phyloP scores from a whole-genome alignment of 495 filamentous ascomycete species.

The Penicillium robsamsonii region DNA sequence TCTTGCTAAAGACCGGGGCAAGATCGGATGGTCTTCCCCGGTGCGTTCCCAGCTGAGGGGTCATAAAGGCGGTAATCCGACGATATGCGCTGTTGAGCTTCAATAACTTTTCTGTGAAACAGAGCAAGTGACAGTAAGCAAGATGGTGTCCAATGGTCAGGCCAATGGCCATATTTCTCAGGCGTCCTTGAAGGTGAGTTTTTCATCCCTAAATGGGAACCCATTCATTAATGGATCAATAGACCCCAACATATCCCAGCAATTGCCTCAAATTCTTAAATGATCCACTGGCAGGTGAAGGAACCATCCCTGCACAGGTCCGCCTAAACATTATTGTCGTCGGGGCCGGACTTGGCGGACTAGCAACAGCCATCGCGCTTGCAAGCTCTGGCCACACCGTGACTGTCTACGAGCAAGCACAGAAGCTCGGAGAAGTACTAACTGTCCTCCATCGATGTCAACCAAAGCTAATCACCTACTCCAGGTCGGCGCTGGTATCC shows the following conservation, averaged over 20 bases:
- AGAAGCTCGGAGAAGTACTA: constrained; percentile 33
- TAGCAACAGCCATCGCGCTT: constrained; percentile 51
- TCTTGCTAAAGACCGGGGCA: neutral
- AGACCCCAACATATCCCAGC: constrained; percentile 7
- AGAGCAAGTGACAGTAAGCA: neutral
- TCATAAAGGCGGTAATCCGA: neutral
- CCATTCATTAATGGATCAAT: neutral
- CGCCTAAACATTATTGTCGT: constrained; percentile 40
- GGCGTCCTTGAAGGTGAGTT: neutral
- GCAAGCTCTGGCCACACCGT: constrained; percentile 42
- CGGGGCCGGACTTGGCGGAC: constrained; percentile 31
- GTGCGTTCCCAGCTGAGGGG: neutral
- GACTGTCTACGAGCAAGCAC: constrained; percentile 48
- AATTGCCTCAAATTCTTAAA: neutral
- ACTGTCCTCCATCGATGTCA: neutral
- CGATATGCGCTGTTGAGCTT: neutral
- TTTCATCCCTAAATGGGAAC: neutral
- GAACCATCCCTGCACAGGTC: neutral
- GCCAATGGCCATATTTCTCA: neutral
- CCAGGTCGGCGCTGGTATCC: constrained; percentile 57
- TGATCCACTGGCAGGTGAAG: neutral
- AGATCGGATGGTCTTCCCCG: neutral
- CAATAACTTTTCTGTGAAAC: neutral
- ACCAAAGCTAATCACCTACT: neutral
- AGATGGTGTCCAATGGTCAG: neutral